phyloP scores from a whole-genome alignment of 352 stramenopile species.

The Saprolegnia diclina region DNA sequence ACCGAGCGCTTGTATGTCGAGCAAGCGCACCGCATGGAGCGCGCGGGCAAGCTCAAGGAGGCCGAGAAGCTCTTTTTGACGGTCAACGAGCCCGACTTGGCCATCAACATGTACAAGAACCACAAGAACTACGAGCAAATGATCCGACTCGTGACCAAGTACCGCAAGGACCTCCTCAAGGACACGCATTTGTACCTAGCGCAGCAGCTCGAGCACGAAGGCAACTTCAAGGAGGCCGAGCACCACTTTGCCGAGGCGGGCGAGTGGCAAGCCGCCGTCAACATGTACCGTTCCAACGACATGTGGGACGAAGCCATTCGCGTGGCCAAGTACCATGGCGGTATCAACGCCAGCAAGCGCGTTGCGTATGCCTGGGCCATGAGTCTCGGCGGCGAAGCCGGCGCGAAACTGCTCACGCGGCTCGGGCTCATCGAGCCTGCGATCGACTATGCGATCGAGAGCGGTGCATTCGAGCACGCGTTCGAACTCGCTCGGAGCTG shows the following conservation, averaged over 20 bases:
- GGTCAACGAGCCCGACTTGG: slow-evolving; percentile 88
- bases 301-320: slow-evolving; percentile 94
- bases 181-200: slow-evolving; percentile 90
- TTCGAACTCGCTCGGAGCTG: slow-evolving; percentile 87
- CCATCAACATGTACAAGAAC: slow-evolving; percentile 97
- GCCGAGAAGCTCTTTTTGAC: slow-evolving; percentile 92
- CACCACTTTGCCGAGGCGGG: slow-evolving; percentile 88
- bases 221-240: slow-evolving; percentile 90
- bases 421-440: slow-evolving; percentile 89
- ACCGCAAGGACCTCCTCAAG: slow-evolving; percentile 90
- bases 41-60: slow-evolving; percentile 86
- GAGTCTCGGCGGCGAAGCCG: slow-evolving; percentile 84
- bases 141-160: slow-evolving; percentile 90
- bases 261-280: slow-evolving; percentile 90
- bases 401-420: slow-evolving; percentile 86
- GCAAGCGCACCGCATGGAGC: slow-evolving; percentile 89
- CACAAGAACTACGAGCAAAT: slow-evolving; percentile 94
- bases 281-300: slow-evolving; percentile 93
- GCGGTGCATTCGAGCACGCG: slow-evolving; percentile 87
- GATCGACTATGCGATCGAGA: slow-evolving; percentile 93
- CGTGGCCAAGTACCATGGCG: slow-evolving; percentile 90
- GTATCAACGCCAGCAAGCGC: slow-evolving; percentile 87
- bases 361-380: slow-evolving; percentile 92
- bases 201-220: slow-evolving; percentile 90
- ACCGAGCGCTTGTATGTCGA: slow-evolving; percentile 90